Evolutionary conservation across 2,329 filamentous ascomycete species (phyloP).

Genomic region (Samsoniella hepiali): DNA sequence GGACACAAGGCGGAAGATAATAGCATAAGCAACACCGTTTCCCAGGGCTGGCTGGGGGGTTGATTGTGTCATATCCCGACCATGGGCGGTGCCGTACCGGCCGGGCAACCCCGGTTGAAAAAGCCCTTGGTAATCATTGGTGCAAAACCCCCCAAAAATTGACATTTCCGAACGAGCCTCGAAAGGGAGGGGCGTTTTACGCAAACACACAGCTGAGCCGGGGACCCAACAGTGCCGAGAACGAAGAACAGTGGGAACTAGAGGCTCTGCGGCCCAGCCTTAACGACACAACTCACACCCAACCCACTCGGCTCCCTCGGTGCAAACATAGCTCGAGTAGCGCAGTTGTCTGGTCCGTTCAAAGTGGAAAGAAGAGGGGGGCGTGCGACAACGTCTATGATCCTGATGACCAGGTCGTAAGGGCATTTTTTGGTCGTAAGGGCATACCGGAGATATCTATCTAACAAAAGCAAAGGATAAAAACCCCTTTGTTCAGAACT

Average conservation of each 20-base stretch:
- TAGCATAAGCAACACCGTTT: not conserved
- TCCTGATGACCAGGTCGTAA: too few species aligned
- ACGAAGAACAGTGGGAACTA: not conserved
- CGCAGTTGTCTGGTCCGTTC: not conserved
- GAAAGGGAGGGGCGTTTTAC: not conserved
- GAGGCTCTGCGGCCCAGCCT: not conserved
- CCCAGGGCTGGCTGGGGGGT: not conserved
- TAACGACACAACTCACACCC: not conserved
- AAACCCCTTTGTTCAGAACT: too few species aligned
- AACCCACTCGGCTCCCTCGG: constrained; percentile 9
- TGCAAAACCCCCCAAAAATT: too few species aligned
- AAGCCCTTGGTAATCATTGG: not conserved
- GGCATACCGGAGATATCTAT: too few species aligned
- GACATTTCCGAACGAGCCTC: not conserved
- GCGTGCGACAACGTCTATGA: not conserved
- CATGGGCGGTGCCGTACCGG: not conserved
- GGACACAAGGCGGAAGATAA: not conserved
- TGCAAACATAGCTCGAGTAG: not conserved
- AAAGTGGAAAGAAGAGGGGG: not conserved
- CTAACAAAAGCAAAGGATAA: too few species aligned
- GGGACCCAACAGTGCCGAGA: not conserved
- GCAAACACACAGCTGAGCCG: not conserved
- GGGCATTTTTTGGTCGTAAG: too few species aligned
- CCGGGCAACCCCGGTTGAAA: not conserved
- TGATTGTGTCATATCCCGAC: not conserved